These are phyloP conservation scores for Quercus phellos DNA, from an alignment of 331 rosid genomes.

Conservation along the genomic window DNA sequence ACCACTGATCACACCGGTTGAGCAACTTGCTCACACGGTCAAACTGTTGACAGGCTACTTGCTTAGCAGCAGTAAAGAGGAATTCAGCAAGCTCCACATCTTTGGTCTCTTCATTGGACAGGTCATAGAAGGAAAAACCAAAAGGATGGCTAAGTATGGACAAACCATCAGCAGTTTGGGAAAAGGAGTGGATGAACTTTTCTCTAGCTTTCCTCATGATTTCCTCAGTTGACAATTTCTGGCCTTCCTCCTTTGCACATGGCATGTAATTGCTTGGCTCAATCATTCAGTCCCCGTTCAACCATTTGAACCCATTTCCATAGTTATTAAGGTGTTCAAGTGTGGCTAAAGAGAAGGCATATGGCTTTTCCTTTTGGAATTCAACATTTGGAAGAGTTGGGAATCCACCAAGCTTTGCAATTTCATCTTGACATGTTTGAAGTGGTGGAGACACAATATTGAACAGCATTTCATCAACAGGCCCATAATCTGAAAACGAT, in stretches of 20 bases:
- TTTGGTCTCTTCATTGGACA: conserved; percentile 45
- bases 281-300: conserved; percentile 19
- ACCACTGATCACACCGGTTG: conserved; percentile 24
- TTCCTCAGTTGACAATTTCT: conserved; percentile 50
- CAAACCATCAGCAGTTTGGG: conserved; percentile 15
- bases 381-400: conserved; percentile 14
- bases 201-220: conserved; percentile 56
- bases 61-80: conserved; percentile 61
- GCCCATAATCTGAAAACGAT: conserved; percentile 21
- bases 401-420: conserved; percentile 15
- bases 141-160: conserved; percentile 37
- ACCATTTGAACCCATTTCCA: conserved; percentile 33
- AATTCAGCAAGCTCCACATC: conserved; percentile 51
- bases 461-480: conserved; percentile 26
- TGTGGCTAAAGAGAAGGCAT: conserved; percentile 31
- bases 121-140: conserved; percentile 34
- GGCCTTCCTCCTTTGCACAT: not conserved
- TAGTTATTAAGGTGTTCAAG: conserved; percentile 47
- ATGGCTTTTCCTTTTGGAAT: conserved; percentile 16
- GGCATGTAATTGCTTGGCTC: conserved; percentile 12
- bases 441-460: conserved; percentile 34
- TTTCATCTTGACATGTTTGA: conserved; percentile 19
- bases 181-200: conserved; percentile 49
- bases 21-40: conserved; percentile 45
- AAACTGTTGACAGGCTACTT: conserved; percentile 49